Conservation (phyloP, 73 alveolate species). For the Blepharisma stoltei region DNA sequence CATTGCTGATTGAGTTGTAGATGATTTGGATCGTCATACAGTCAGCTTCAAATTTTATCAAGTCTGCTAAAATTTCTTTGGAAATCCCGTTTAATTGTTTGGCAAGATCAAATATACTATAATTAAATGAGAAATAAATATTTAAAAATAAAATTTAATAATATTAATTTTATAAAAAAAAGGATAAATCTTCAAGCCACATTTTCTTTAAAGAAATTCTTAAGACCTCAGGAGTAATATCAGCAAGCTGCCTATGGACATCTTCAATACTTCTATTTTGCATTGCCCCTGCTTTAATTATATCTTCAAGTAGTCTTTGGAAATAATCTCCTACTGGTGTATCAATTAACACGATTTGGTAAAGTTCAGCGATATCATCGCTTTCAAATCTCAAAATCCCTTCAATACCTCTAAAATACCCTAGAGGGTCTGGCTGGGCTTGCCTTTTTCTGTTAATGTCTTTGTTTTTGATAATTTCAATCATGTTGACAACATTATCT, state of each 20-base stretch:
- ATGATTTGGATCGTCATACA: conserved; percentile 94
- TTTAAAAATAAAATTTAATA: too few species aligned
- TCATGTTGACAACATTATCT: conserved; percentile 95
- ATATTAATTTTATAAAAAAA: too few species aligned
- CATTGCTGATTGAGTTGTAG: conserved; percentile 83
- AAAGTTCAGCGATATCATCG: conserved; percentile 91
- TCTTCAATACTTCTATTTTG: conserved; percentile 54
- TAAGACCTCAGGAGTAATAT: conserved; percentile 79
- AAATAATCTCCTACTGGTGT: conserved; percentile 96
- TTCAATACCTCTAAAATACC: conserved; percentile 96
- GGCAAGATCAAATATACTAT: conserved; percentile 88
- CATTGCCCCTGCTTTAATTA: conserved; percentile 60
- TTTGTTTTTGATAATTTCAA: conserved; percentile 94
- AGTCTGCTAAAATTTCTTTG: conserved; percentile 78
- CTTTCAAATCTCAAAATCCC: conserved; percentile 91
- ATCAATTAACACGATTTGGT: conserved; percentile 93
- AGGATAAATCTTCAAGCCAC: conserved; percentile 97
- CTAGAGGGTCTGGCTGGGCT: conserved; percentile 91
- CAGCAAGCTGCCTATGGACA: conserved; percentile 42
- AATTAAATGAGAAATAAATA: too few species aligned
- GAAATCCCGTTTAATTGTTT: conserved; percentile 71
- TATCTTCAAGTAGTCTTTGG: conserved; percentile 89
- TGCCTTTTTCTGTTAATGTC: conserved; percentile 56
- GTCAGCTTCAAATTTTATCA: conserved; percentile 95
- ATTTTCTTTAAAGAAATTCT: conserved; percentile 86